phyloP scores from a whole-genome alignment of 441 rosid genomes.

The Hypseocharis bilobata region DNA sequence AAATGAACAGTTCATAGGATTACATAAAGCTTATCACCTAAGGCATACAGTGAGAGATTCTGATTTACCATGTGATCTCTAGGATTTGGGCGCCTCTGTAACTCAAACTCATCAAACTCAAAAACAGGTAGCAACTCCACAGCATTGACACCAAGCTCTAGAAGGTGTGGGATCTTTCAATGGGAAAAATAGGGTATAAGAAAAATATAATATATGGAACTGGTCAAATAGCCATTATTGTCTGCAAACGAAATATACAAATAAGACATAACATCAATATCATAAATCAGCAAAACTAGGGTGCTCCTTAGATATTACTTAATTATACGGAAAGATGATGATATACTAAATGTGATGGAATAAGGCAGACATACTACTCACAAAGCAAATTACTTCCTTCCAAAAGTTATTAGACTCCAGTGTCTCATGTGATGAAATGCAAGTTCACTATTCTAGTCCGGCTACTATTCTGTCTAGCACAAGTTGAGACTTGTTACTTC shows the following conservation, averaged over 20 bases:
- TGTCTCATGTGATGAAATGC: background rate
- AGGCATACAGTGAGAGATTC: constrained; percentile 7
- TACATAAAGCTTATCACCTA: background rate
- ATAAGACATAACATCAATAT: background rate
- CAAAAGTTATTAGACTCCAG: background rate
- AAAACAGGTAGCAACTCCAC: constrained; percentile 86
- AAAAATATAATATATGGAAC: constrained; percentile 10
- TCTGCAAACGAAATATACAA: background rate
- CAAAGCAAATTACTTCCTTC: background rate
- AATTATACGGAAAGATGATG: background rate
- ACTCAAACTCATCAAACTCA: constrained; percentile 90
- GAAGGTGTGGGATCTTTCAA: constrained; percentile 75
- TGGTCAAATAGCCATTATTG: background rate
- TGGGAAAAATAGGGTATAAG: constrained; percentile 20
- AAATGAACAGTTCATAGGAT: constrained; percentile 10
- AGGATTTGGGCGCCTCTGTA: constrained; percentile 77
- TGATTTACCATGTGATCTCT: constrained; percentile 89
- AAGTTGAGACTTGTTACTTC: background rate
- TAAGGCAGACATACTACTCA: too few species aligned
- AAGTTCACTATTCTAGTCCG: background rate
- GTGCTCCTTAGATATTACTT: background rate
- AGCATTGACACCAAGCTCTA: constrained; percentile 80
- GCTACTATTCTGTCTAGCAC: background rate
- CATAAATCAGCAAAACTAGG: background rate
- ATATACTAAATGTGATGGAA: background rate